Base-by-base conservation (phyloP, 1,139 yeast species). In the Yamadazyma aaseri region DNA sequence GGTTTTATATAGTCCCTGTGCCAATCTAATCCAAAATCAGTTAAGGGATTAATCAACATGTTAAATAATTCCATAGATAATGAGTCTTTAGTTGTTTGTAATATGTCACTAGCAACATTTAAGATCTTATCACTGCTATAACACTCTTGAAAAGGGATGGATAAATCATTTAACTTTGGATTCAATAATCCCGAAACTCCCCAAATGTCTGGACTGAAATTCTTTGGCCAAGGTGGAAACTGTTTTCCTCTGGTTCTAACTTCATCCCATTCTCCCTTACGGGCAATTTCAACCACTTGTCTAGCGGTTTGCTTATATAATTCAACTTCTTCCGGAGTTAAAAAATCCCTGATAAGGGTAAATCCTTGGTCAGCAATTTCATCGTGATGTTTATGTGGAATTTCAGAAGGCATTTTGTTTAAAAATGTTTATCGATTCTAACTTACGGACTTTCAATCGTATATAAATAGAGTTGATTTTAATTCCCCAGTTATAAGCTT, bases 191-290 rank as follows among this genome's bases (percentile, higher is more conserved):
- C 77, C 9, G 72, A 56, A 11, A 75, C 58, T 1, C 81, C 81
- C 81, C 81, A 75, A 40, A 75, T 74, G 41, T 75, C 79, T 3
- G 79, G 78, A 39, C 68, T 65, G 45, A 68, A 72, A 44, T 72
- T 71, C 42, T 60, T 58, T 10, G 79, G 79, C 80, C 81, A 75
- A 15, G 81, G 80, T 4, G 81, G 80, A 46, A 75, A 75, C 48
- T 74, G 80, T 43, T 75, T 75, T 5, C 79, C 79, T 33, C 73
- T 54, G 4, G 79, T 73, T 47, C 81, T 61, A 10, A 74, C 78
- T 29, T 66, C 60, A 11, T 71, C 60, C 80, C 80, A 75, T 8
- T 70, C 57, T 2, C 80, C 81, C 5, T 56, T 64, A 29, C 81
- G 58, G 13, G 79, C 77, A 25, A 59, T 47, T 24, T 65, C 56